phyloP scores from a whole-genome alignment of 108 stramenopile genomes.

The Cyclotella cryptica region DNA sequence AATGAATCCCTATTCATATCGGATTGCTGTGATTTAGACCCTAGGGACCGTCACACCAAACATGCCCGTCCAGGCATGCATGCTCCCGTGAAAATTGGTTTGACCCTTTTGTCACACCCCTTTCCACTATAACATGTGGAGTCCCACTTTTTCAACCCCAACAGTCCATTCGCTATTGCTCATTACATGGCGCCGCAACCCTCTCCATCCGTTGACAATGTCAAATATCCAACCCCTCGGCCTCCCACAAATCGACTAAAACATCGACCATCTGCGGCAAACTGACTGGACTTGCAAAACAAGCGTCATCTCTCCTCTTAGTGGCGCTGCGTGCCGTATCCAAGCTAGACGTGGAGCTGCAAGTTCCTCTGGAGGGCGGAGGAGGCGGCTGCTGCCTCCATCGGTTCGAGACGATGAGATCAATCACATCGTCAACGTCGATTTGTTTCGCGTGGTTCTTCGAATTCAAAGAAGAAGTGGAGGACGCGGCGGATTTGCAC shows the following conservation, averaged over 20 bases:
- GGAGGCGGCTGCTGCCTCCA: conserved; percentile 54
- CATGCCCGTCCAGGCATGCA: no score
- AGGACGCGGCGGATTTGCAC: conserved; percentile 2
- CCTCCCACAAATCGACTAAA: conserved; percentile 85
- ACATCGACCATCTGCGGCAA: conserved; percentile 87
- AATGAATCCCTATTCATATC: no score
- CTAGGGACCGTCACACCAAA: no score
- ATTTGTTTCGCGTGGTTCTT: conserved; percentile 43
- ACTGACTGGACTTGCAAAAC: conserved; percentile 74
- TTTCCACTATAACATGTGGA: no score
- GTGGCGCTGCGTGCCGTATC: conserved; percentile 25
- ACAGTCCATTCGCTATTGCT: no score
- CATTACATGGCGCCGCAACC: no score
- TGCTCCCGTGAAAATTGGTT: no score
- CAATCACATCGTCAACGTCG: conserved; percentile 84
- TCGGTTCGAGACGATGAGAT: conserved; percentile 72
- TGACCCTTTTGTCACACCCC: no score
- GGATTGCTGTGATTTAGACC: no score
- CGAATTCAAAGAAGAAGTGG: conserved; percentile 9
- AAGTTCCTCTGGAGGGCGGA: conserved; percentile 1
- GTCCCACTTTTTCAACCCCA: no score
- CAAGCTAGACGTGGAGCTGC: conserved; percentile 5
- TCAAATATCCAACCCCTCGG: conserved; percentile 84
- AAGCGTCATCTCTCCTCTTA: conserved; percentile 37
- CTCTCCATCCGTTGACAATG: no score